Conservation (phyloP, 1,139 yeast genomes). For the Geotrichum australiense region DNA sequence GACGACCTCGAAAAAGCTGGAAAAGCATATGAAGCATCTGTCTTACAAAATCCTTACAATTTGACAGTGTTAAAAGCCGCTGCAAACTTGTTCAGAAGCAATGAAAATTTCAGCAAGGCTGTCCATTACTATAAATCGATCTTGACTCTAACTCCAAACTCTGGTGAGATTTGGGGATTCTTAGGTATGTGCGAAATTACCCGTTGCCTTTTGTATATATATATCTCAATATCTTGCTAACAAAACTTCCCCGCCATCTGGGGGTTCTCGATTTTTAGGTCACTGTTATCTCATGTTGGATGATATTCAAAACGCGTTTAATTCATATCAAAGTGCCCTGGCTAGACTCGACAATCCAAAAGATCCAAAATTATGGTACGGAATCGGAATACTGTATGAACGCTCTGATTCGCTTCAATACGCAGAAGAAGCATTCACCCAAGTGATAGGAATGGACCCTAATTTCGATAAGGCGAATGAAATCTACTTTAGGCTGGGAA, state of each 20-base stretch:
- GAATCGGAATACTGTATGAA: constrained; percentile 92
- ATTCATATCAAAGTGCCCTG: constrained; percentile 92
- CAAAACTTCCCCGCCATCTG: too few species aligned
- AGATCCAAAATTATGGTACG: constrained; percentile 97
- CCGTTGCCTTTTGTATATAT: background rate
- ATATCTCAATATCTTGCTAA: background rate
- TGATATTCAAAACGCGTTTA: constrained; percentile 89
- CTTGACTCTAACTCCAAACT: constrained; percentile 70
- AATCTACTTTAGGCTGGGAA: constrained; percentile 93
- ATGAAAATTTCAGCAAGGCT: constrained; percentile 88
- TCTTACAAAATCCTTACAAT: constrained; percentile 79
- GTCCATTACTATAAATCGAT: constrained; percentile 91
- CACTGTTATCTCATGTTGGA: constrained; percentile 96
- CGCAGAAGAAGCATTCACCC: constrained; percentile 96
- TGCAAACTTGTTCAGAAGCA: constrained; percentile 80
- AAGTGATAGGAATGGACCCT: constrained; percentile 92
- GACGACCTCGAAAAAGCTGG: constrained; percentile 89
- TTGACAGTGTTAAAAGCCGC: constrained; percentile 77
- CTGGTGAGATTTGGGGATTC: constrained; percentile 97
- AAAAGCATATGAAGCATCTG: constrained; percentile 81
- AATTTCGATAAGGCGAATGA: constrained; percentile 94
- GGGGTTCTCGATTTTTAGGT: constrained; percentile 41
- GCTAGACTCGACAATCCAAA: constrained; percentile 87
- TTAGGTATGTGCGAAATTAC: constrained; percentile 32
- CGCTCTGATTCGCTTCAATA: constrained; percentile 93